A percentile compares a stretch with the other conserved stretches of the same genome.
These are phyloP conservation scores for Pythium sukuiense DNA, from an alignment of 352 stramenopile genomes.

Conservation along the genomic window DNA sequence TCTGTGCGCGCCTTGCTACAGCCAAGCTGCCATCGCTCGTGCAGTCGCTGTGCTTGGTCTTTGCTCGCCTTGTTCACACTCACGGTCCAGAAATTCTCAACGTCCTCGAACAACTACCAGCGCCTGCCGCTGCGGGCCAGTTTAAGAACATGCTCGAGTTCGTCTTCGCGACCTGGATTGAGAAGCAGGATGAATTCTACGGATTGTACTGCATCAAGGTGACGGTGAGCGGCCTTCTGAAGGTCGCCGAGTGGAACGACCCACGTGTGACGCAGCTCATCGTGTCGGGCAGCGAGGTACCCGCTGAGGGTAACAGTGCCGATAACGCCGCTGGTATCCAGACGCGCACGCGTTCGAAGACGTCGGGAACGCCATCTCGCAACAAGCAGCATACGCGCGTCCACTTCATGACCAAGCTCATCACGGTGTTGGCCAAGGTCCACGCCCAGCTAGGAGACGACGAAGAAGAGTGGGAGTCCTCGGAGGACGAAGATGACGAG, in stretches of 20 bases:
- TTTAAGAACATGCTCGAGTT: conserved; percentile 67
- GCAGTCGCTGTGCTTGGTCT: conserved; percentile 83
- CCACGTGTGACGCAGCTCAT: conserved; percentile 62
- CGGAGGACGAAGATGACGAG: conserved; percentile 70
- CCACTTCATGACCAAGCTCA: conserved; percentile 81
- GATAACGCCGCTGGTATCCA: conserved; percentile 19
- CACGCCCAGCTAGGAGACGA: conserved; percentile 69
- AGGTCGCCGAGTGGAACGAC: conserved; percentile 77
- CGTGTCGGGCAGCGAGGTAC: conserved; percentile 52
- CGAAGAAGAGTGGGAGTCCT: conserved; percentile 77
- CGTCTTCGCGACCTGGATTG: conserved; percentile 81
- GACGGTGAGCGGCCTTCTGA: conserved; percentile 72
- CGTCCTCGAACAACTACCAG: conserved; percentile 66
- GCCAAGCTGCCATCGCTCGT: conserved; percentile 74
- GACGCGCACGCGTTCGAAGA: conserved; percentile 64
- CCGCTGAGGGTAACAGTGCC: conserved; percentile 19
- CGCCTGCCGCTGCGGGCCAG: conserved; percentile 23
- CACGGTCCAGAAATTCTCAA: conserved; percentile 68
- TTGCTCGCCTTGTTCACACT: conserved; percentile 75
- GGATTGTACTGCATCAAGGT: conserved; percentile 85
- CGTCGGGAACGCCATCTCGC: conserved; percentile 30
- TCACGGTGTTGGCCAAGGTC: conserved; percentile 73
- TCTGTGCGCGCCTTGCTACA: conserved; percentile 60
- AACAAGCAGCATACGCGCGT: conserved; percentile 51
- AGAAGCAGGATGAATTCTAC: conserved; percentile 85